Base-by-base conservation (phyloP, 1,139 yeast genomes). In the Arxiozyma telluris region DNA sequence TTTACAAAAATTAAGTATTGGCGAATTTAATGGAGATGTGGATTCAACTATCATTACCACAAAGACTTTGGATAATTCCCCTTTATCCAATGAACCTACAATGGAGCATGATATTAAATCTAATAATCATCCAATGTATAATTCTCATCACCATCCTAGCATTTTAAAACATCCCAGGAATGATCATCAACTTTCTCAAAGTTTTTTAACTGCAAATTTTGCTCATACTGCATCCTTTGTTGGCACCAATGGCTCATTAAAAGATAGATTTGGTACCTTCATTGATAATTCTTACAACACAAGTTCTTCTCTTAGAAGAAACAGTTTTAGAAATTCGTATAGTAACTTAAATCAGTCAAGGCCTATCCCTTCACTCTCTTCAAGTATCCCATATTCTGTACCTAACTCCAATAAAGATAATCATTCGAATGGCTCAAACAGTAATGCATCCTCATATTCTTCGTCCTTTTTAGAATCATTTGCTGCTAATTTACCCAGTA, bases 301-400 rank as follows among this genome's bases (percentile, higher is more conserved):
- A 46, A 38, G 23, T 46, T 34, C 49, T 46, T 38, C 42, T 4
- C 15, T 46, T 18, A 46, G 49, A 46, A 46, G 46, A 43, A 49
- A 49, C 25, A 50, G 53, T 46, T 43, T 39, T 41, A 41, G 47
- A 22, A 44, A 27, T 15, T 51, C 53, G 5, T 21, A 20, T 17
- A 27, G 30, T 41, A 46, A 46, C 34, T 12, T 46, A 15, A 34
- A 48, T 25, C 45, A 48, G 53, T 56, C 55, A 39, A 49, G 58
- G 54, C 60, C 55, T 15, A 55, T 64, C 20, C 66, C 69, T 39
- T 64, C 84, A 53, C 72, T 83, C 58, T 80, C 87, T 15, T 73
- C 81, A 22, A 77, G 81, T 50, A 84, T 85, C 52, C 93, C 93
- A 0, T 85, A 83, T 66, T 76, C 84, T 8, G 90, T 84, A 1